A percentile compares a stretch with the other conserved stretches of the same genome.
These are phyloP conservation scores for Zymoseptoria crescenta DNA, from an alignment of 2,329 filamentous ascomycete species.

Conservation along the genomic window DNA sequence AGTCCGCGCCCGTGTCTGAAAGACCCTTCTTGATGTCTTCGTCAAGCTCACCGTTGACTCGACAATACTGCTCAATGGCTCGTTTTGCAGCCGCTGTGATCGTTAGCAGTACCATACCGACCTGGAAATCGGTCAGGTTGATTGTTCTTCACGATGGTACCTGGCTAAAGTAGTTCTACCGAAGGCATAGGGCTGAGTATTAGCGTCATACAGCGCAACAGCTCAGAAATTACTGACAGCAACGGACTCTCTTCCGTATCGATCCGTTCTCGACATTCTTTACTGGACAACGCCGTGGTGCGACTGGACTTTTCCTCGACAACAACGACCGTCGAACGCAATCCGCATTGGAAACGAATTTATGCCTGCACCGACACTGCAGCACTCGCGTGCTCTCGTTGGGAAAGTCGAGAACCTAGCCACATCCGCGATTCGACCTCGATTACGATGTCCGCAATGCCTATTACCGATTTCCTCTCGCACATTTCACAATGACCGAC, in stretches of 20 bases:
- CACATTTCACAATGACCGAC: slow-evolving; percentile 24
- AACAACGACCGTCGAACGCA: not conserved
- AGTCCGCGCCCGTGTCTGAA: slow-evolving; percentile 42
- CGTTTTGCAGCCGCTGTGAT: slow-evolving; percentile 63
- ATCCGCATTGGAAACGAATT: slow-evolving; percentile 10
- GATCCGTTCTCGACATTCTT: not conserved
- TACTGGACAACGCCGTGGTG: not conserved
- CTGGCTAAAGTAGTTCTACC: not conserved
- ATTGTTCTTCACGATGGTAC: not conserved
- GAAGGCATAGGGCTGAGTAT: not conserved
- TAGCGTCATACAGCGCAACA: not conserved
- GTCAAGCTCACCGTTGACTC: slow-evolving; percentile 5
- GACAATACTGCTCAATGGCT: slow-evolving; percentile 41
- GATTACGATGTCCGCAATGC: slow-evolving; percentile 27
- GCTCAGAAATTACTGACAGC: not conserved
- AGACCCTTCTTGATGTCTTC: slow-evolving; percentile 10
- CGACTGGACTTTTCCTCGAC: not conserved
- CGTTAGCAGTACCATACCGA: slow-evolving; percentile 65
- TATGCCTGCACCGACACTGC: slow-evolving; percentile 27
- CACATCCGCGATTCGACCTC: slow-evolving; percentile 11
- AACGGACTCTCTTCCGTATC: not conserved
- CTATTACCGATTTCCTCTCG: slow-evolving; percentile 21
- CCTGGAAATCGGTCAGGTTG: not conserved
- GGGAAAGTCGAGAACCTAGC: slow-evolving; percentile 21
- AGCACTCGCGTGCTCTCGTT: slow-evolving; percentile 30